Evolutionary conservation across 345 rosid genomes (phyloP).

Genomic region (Moringa oleifera): DNA sequence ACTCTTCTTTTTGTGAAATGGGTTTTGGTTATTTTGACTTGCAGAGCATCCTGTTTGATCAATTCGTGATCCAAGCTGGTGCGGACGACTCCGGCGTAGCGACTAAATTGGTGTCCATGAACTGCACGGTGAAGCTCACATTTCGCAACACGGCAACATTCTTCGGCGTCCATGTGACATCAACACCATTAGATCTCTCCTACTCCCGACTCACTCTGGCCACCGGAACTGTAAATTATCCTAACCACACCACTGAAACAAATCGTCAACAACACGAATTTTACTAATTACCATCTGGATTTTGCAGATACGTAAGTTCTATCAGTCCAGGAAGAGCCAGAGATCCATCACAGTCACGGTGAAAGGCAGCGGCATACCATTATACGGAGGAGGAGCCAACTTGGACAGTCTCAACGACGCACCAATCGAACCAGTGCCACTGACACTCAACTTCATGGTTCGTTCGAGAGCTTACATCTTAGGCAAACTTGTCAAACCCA

Average conservation of each 20-base stretch:
- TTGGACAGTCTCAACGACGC: slow-evolving; percentile 47
- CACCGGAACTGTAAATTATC: slow-evolving; percentile 44
- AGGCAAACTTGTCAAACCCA: slow-evolving; percentile 53
- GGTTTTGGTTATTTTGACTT: slow-evolving; percentile 1
- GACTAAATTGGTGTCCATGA: slow-evolving; percentile 60
- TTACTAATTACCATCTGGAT: no score
- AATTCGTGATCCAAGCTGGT: slow-evolving; percentile 63
- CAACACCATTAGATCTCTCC: slow-evolving; percentile 52
- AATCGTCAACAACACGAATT: no score
- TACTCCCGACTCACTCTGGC: slow-evolving; percentile 58
- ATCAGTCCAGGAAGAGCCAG: slow-evolving; percentile 61
- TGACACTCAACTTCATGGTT: slow-evolving; percentile 40
- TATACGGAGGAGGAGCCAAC: slow-evolving; percentile 60
- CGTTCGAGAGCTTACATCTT: slow-evolving; percentile 59
- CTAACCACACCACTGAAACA: not conserved
- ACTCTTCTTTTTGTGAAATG: not conserved
- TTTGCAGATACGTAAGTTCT: slow-evolving; percentile 46
- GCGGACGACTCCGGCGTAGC: slow-evolving; percentile 57
- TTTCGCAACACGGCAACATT: slow-evolving; percentile 58
- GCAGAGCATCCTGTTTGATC: slow-evolving; percentile 50
- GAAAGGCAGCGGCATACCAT: slow-evolving; percentile 39
- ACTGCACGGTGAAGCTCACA: slow-evolving; percentile 49
- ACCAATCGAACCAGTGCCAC: slow-evolving; percentile 45
- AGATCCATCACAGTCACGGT: slow-evolving; percentile 35
- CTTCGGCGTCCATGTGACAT: slow-evolving; percentile 60